phyloP scores from a whole-genome alignment of 192 early-diverging fungal species.

The Polychytrium aggregatum region DNA sequence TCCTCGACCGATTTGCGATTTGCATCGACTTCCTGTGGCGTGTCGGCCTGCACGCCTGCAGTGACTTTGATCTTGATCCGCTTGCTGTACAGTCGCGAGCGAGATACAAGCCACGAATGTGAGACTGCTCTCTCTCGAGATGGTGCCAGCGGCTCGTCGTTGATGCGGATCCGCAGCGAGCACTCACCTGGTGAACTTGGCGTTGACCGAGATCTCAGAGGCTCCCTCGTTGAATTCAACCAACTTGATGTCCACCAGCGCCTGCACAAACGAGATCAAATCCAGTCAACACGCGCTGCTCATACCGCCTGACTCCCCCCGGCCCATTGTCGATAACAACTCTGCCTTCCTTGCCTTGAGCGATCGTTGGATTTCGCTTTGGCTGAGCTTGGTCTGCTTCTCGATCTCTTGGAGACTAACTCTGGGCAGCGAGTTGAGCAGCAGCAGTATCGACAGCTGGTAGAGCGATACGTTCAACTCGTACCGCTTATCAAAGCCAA shows the following conservation, averaged over 20 bases:
- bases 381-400: constrained; percentile 38
- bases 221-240: constrained; percentile 5
- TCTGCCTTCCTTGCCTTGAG: constrained; percentile 45
- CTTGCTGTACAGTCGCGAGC: constrained; percentile 61
- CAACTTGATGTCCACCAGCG: constrained; percentile 41
- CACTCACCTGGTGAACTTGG: constrained; percentile 45
- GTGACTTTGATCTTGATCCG: constrained; percentile 69
- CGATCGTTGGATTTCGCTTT: constrained; percentile 41
- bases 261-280: constrained; percentile 22
- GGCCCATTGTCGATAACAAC: neutral
- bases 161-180: too few species aligned
- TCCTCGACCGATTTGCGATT: constrained; percentile 60
- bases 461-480: constrained; percentile 63
- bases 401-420: constrained; percentile 41
- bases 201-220: constrained; percentile 21
- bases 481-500: constrained; percentile 60
- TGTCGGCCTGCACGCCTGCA: constrained; percentile 45
- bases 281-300: neutral
- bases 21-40: constrained; percentile 42
- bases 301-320: neutral
- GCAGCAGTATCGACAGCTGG: constrained; percentile 55
- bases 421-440: constrained; percentile 47
- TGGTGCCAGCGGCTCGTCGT: too few species aligned
- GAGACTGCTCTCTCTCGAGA: too few species aligned
- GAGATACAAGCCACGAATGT: too few species aligned